Evolutionary conservation across 805 yeast genomes (phyloP).

Genomic region (Teunomyces tritomae): DNA sequence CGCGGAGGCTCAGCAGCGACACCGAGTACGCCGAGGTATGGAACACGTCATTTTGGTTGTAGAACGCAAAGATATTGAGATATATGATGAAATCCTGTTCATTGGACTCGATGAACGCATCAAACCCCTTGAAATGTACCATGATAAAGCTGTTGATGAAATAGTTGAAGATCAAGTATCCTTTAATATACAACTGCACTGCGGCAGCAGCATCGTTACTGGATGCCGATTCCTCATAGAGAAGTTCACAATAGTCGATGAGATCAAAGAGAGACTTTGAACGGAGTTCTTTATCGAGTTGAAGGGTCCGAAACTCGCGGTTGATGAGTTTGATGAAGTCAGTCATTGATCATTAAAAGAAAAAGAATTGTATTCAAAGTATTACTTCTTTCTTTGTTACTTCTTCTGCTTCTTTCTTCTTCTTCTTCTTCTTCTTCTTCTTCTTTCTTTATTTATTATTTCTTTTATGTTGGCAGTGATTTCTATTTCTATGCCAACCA

Average conservation of each 20-base stretch:
- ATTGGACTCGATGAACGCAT: conserved; percentile 33
- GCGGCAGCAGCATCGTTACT: conserved; percentile 3
- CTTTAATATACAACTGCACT: conserved; percentile 25
- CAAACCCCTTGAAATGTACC: conserved; percentile 43
- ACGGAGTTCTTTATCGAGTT: conserved; percentile 27
- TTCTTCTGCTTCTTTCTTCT: no score
- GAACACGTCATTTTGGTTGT: conserved; percentile 28
- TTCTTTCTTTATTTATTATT: no score
- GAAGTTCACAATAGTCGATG: conserved; percentile 37
- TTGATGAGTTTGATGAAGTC: conserved; percentile 24
- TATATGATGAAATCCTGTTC: conserved; percentile 42
- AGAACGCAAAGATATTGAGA: conserved; percentile 41
- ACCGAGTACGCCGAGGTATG: conserved; percentile 18
- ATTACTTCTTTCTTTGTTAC: no score
- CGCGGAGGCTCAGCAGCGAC: conserved; percentile 19
- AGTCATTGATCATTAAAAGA: no score
- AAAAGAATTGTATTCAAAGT: no score
- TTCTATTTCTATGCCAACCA: neutral
- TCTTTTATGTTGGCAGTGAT: neutral
- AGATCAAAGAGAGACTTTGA: conserved; percentile 39
- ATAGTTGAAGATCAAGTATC: conserved; percentile 41
- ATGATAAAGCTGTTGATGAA: conserved; percentile 42
- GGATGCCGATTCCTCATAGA: conserved; percentile 31
- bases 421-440: no score
- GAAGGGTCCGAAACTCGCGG: conserved; percentile 37